Percentiles rank a stretch among this genome's conserved stretches.
Conservation (phyloP, 1,284 basidiomycete species). For the Nidula niveotomentosa region DNA sequence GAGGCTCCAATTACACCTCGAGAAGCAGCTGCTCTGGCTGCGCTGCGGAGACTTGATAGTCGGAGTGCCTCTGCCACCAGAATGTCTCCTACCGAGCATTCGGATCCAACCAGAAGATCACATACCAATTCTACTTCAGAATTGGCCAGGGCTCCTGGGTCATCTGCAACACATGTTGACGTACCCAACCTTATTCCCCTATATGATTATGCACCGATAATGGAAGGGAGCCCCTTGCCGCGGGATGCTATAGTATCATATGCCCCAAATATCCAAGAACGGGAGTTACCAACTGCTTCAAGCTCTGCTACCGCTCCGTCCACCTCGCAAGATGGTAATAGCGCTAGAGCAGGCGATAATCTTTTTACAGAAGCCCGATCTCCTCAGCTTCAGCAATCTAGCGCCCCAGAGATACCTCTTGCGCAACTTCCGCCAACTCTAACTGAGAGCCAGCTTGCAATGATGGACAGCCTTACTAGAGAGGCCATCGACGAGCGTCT, state of each 20-base stretch:
- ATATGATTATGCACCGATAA: slow-evolving; percentile 29
- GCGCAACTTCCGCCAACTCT: slow-evolving; percentile 45
- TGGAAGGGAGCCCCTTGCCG: slow-evolving; percentile 1
- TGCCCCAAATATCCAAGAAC: background rate
- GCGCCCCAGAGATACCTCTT: slow-evolving; percentile 16
- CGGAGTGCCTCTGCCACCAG: slow-evolving; percentile 3
- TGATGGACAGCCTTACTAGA: slow-evolving; percentile 64
- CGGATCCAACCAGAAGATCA: too few relatives aligned
- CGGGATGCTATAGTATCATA: background rate
- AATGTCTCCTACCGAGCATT: too few relatives aligned
- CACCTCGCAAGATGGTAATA: too few relatives aligned
- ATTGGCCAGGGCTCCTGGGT: too few relatives aligned
- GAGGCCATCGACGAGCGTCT: slow-evolving; percentile 84
- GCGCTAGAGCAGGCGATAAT: too few relatives aligned
- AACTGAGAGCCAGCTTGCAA: slow-evolving; percentile 58
- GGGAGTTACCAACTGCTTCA: slow-evolving; percentile 2
- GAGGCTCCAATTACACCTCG: slow-evolving; percentile 20
- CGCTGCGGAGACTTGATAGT: slow-evolving; percentile 32
- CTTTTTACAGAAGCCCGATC: too few relatives aligned
- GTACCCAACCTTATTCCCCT: slow-evolving; percentile 56
- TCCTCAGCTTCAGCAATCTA: too few relatives aligned
- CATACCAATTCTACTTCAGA: too few relatives aligned
- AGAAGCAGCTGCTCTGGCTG: slow-evolving; percentile 46
- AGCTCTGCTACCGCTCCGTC: background rate
- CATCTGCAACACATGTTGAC: slow-evolving; percentile 13